Evolutionary conservation across 805 yeast species (phyloP).

Genomic region (Osmozyma mogii): DNA sequence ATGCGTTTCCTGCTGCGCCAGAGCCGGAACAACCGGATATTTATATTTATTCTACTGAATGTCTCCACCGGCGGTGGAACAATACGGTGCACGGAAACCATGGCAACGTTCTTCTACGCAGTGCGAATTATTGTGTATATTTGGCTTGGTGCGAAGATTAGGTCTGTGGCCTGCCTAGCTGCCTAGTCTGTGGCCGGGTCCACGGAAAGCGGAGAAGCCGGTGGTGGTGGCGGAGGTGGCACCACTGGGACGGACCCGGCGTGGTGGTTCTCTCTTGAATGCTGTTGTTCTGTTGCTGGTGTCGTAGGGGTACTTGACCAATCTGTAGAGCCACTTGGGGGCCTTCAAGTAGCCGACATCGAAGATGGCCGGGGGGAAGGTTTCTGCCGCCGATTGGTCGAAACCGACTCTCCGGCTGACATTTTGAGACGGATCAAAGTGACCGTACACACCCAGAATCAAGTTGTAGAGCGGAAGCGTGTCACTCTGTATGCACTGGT

Average conservation of each 20-base stretch:
- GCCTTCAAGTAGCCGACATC: conserved; percentile 50
- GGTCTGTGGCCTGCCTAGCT: neutral
- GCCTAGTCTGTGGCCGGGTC: conserved; percentile 24
- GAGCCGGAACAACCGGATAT: too few relatives aligned
- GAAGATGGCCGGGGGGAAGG: conserved; percentile 29
- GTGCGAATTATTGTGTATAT: neutral
- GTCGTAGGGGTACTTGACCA: conserved; percentile 22
- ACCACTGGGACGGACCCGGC: too few relatives aligned
- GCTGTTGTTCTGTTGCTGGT: conserved; percentile 22
- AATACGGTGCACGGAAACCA: too few relatives aligned
- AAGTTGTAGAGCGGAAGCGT: conserved; percentile 38
- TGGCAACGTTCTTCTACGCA: too few relatives aligned
- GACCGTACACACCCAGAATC: conserved; percentile 22
- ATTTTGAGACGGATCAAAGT: conserved; percentile 4
- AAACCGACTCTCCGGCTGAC: too few relatives aligned
- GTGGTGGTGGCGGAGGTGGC: too few relatives aligned
- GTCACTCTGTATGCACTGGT: conserved; percentile 54
- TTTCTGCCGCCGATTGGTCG: neutral
- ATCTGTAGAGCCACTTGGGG: conserved; percentile 35
- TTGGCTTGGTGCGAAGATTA: too few relatives aligned
- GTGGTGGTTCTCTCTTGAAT: too few relatives aligned
- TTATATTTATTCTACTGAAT: too few relatives aligned
- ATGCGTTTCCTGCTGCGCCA: too few relatives aligned
- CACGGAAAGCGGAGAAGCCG: too few relatives aligned
- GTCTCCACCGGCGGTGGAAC: too few relatives aligned